Percentiles rank a stretch among this genome's conserved stretches.
Conservation (phyloP, 176 grass and related monocot genomes). For the Ensete ventricosum region DNA sequence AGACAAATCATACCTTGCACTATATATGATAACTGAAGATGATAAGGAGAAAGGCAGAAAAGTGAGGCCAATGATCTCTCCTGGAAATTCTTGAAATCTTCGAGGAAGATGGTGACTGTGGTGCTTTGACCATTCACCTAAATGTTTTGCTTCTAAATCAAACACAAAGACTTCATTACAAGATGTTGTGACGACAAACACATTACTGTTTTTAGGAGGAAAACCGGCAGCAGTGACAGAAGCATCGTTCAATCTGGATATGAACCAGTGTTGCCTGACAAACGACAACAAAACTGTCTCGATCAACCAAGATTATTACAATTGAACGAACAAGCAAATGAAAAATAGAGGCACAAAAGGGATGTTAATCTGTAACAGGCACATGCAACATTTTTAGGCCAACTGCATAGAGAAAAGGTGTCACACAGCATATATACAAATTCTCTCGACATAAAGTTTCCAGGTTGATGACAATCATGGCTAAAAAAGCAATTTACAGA, state of each 20-base stretch:
- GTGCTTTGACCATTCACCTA: conserved; percentile 81
- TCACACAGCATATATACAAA: neutral
- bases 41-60: conserved; percentile 50
- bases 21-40: conserved; percentile 71
- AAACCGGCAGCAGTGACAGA: conserved; percentile 84
- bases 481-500: neutral
- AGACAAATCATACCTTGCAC: conserved; percentile 51
- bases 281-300: neutral
- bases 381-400: neutral
- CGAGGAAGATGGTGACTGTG: conserved; percentile 52
- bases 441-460: neutral
- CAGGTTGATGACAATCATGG: neutral
- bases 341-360: neutral
- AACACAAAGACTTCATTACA: conserved; percentile 87
- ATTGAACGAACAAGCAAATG: neutral
- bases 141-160: conserved; percentile 90
- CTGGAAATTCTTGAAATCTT: conserved; percentile 96
- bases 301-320: neutral
- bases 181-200: conserved; percentile 75
- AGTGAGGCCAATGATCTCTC: conserved; percentile 80
- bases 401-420: neutral
- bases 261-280: conserved; percentile 90
- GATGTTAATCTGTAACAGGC: neutral
- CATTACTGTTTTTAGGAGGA: conserved; percentile 72
- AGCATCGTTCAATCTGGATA: conserved; percentile 78